phyloP scores from a whole-genome alignment of 495 filamentous ascomycete species.

The Daldinia caldariorum region DNA sequence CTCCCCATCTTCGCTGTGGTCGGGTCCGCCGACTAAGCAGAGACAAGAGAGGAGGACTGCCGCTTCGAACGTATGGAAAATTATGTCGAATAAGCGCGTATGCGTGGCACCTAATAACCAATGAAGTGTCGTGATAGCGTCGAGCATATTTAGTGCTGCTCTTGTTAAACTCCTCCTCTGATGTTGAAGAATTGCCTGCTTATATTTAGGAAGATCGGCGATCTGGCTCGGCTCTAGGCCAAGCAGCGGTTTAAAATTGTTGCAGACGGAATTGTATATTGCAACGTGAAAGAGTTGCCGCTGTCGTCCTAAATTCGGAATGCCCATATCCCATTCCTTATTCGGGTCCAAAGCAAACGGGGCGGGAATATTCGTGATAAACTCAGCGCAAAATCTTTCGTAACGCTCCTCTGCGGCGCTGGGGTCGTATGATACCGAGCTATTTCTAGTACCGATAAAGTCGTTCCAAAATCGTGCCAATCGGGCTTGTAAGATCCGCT shows the following conservation, averaged over 20 bases:
- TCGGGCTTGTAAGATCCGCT: slow-evolving; percentile 6
- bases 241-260: slow-evolving; percentile 9
- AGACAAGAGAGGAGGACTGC: slow-evolving; percentile 8
- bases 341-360: slow-evolving; percentile 8
- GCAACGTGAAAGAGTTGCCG: slow-evolving; percentile 10
- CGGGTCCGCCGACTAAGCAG: not conserved
- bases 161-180: slow-evolving; percentile 6
- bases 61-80: slow-evolving; percentile 10
- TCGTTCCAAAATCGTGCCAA: slow-evolving; percentile 7
- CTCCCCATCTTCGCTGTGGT: not conserved
- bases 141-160: slow-evolving; percentile 5
- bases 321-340: slow-evolving; percentile 1
- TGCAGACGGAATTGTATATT: slow-evolving; percentile 9
- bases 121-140: slow-evolving; percentile 7
- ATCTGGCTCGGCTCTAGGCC: not conserved
- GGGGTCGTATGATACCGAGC: slow-evolving; percentile 4
- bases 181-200: slow-evolving; percentile 12
- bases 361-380: slow-evolving; percentile 2
- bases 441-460: not conserved
- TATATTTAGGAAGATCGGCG: slow-evolving; percentile 5
- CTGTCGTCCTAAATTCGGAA: slow-evolving; percentile 9
- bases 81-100: slow-evolving; percentile 5
- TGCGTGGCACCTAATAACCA: not conserved
- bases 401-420: slow-evolving; percentile 5
- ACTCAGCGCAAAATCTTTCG: slow-evolving; percentile 9